These are phyloP conservation scores for Stereum hirsutum DNA, from an alignment of 1,284 basidiomycete genomes.

Conservation along the genomic window DNA sequence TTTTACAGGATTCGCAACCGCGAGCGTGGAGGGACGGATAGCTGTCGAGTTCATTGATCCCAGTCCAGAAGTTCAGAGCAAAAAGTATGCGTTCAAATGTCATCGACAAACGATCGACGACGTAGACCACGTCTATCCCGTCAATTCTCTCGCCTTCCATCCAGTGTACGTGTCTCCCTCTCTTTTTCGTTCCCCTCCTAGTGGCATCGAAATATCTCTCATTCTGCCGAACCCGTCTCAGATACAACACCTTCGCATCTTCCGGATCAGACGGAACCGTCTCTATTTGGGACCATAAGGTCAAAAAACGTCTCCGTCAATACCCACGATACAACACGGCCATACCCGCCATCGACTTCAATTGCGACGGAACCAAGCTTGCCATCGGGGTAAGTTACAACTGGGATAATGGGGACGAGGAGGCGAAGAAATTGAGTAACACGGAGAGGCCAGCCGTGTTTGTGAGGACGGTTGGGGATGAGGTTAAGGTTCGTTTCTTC, in stretches of 20 bases:
- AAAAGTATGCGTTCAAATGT: conserved; percentile 98
- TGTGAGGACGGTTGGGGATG: conserved; percentile 29
- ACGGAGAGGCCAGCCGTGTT: conserved; percentile 28
- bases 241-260: conserved; percentile 91
- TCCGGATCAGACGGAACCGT: conserved; percentile 89
- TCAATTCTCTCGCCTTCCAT: conserved; percentile 93
- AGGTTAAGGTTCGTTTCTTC: conserved; percentile 44
- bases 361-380: conserved; percentile 72
- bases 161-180: conserved; percentile 47
- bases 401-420: conserved; percentile 79
- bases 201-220: not conserved
- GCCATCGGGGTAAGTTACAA: conserved; percentile 81
- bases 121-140: conserved; percentile 98
- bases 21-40: conserved; percentile 92
- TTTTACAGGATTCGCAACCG: conserved; percentile 78
- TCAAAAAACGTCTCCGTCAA: conserved; percentile 91
- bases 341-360: conserved; percentile 73
- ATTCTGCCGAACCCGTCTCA: conserved; percentile 18
- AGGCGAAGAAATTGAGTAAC: conserved; percentile 43
- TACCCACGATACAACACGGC: conserved; percentile 74
- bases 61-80: conserved; percentile 64
- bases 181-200: conserved; percentile 1
- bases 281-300: conserved; percentile 94
- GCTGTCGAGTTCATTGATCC: conserved; percentile 97
- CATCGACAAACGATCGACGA: conserved; percentile 86